Evolutionary conservation across 2,329 filamentous ascomycete genomes (phyloP), one percentile per base, ranked within the genome.

Genomic region (Aspergillus aculeatinus): DNA sequence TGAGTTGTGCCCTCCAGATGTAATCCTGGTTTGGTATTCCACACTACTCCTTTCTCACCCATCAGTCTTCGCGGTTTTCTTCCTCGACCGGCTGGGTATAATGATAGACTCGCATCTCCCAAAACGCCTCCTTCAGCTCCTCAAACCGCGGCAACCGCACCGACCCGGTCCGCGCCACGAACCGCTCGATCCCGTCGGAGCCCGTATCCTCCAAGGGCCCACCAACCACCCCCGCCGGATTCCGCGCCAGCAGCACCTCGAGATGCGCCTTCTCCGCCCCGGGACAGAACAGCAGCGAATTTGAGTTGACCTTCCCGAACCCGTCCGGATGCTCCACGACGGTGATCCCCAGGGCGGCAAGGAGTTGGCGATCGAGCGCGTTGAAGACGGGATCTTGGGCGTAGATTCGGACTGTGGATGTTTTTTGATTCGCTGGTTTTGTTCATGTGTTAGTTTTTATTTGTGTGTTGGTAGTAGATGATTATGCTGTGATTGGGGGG

Each of bases 261-360:
- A 90, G 47, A 83, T 79, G 42, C 74, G 77, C 23, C 76, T 60
- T 87, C 59, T 80, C 78, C 1, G 76, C 79, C 54, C 89, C 87
- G 0, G 89, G 80, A 1, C 85, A 87, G 63, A 84, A 90, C 2
- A 89, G 76, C 1, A 91, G 69, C 0, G 84, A 82, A 0, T 74
- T 67, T 0, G 68, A 51, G 16, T 80, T 77, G 10, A 90, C 77
- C 5, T 79, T 65, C 0, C 79, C 70, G 64, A 85, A 87, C 0
- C 80, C 87, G 0, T 58, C 68, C 0, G 88, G 88, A 1, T 82
- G 77, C 1, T 74, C 51, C 33, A 81, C 65, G 27, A 77, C 72
- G n/a, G 64, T 71, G 51, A 80, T 73, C 7, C 67, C 65, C 5
- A 77, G 66, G 9, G 67, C 68, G 5, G 65, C 48, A 4, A 81